Base-by-base conservation (phyloP, 2,329 filamentous ascomycete species). In the Aspergillus fijiensis region DNA sequence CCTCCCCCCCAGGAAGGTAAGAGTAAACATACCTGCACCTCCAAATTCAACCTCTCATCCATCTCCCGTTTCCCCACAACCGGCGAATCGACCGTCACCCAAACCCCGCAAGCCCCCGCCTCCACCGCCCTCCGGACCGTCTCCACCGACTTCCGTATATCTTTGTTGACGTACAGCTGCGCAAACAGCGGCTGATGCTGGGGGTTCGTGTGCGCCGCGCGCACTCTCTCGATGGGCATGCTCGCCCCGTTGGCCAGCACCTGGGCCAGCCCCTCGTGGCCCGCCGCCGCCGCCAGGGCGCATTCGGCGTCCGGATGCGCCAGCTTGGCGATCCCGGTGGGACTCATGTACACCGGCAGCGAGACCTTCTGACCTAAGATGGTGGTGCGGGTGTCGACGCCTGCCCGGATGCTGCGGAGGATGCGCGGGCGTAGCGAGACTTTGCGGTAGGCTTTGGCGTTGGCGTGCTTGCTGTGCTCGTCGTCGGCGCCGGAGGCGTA, bases 401-500 rank as follows among this genome's bases (percentile, higher is more conserved):
- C 23, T 1, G 60, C 62, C 0, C 68, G 70, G 25, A 81, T 74
- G 47, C 78, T 74, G 39, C 76, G 72, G 1, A 81, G 69, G 27
- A 81, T 73, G 11, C 81, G 75, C 4, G 82, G 82, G 5, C 81
- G 74, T 42, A 83, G 75, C 64, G 75, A 74, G 29, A 83, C 74
- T n/a, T 78, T 76, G 29, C 75, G 73, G 57, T 79, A 82, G 60
- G 76, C 74, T 5, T 71, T 70, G 49, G 68, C 70, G 62, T 82
- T 82, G 27, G 76, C 70, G 23, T 74, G 73, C 54, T 76, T 74
- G n/a, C 80, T 83, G 35, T 79, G 70, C 55, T 80, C 79, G 48
- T 82, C 79, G 1, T 82, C 83, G 0, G 81, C 80, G 1, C 80
- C 82, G 1, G 78, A 80, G n/a, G 75, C 77, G 68, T 83, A 84